Evolutionary conservation across 1,284 basidiomycete genomes (phyloP), one percentile per base, ranked within the genome.

Genomic region (Cryptococcus sp.): DNA sequence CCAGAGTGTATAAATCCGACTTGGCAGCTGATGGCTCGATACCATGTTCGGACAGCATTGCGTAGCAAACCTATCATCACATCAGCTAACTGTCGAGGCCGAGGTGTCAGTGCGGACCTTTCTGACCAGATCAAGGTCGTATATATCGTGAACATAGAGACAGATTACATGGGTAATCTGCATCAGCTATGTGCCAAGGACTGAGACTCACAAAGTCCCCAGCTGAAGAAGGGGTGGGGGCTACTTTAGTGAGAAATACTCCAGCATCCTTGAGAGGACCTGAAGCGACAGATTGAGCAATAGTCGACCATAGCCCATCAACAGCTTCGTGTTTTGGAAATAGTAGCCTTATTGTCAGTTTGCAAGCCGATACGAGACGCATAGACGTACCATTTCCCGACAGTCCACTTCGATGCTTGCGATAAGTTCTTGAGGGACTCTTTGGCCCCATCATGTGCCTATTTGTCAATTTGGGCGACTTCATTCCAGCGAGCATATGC

Each of bases 1-100:
- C 63, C 1, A 65, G 22, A 0, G 74, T 75, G 58, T 74, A 74
- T 10, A 74, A 51, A 51, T 74, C 69, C 0, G 64, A 62, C 50
- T 70, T 72, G 53, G 53, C 57, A 0, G 64, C 59, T 1, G 52
- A 51, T 0, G 64, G 63, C 36, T 68, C 62, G 25, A 70, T 49
- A 9, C 67, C 70, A 40, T 70, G 68, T 11, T 61, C 43, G 14
- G 46, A 53, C 13, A 67, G 56, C 1, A 69, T 57, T 0, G 52
- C 53, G 14, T 46, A 45, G 5, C 66, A 54, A 7, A 69, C 53
- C 60, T 65, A 34, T 1, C 9, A 14, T n/a, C 7, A 18, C 13
- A 13, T 23, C 18, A 18, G 24, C 32, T 18, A 42, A 40, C 22
- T 9, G 4, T 41, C 2, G n/a, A n/a, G n/a, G n/a, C n/a, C n/a